Evolutionary conservation across 2,329 filamentous ascomycete genomes (phyloP).

Genomic region (Botrytis fabae): DNA sequence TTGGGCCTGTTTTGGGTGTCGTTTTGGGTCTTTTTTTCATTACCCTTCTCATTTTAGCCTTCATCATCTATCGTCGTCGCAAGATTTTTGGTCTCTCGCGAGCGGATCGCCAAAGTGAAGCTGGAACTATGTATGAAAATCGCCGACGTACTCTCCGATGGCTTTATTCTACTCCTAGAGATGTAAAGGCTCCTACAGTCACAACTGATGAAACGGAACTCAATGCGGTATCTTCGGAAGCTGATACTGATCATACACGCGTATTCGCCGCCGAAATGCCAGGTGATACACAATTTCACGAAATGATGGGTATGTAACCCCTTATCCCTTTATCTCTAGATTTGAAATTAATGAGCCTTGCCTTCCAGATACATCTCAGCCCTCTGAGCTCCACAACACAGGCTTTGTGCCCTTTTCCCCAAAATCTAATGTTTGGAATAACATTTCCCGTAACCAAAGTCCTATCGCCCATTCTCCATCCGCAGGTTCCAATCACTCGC

Average conservation of each 20-base stretch:
- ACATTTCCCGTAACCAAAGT: slow-evolving; percentile 8
- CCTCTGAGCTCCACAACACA: slow-evolving; percentile 31
- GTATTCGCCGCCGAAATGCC: slow-evolving; percentile 32
- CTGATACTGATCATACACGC: slow-evolving; percentile 29
- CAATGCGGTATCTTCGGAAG: slow-evolving; percentile 22
- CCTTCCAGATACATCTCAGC: slow-evolving; percentile 33
- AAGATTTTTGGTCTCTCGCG: slow-evolving; percentile 32
- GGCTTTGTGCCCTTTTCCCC: slow-evolving; percentile 27
- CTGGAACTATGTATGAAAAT: slow-evolving; percentile 33
- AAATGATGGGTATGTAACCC: slow-evolving; percentile 39
- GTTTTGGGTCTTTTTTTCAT: slow-evolving; percentile 59
- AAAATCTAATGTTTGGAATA: slow-evolving; percentile 15
- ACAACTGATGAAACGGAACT: slow-evolving; percentile 36
- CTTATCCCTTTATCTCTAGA: slow-evolving; percentile 4
- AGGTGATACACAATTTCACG: slow-evolving; percentile 37
- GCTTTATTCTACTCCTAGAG: slow-evolving; percentile 32
- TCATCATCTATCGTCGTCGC: slow-evolving; percentile 54
- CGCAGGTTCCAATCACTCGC: slow-evolving; percentile 24
- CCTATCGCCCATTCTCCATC: slow-evolving; percentile 26
- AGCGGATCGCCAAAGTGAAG: slow-evolving; percentile 31
- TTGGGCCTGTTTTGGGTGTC: slow-evolving; percentile 62
- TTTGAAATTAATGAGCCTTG: slow-evolving; percentile 4
- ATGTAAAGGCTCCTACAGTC: slow-evolving; percentile 37
- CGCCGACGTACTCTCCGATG: slow-evolving; percentile 35
- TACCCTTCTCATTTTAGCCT: slow-evolving; percentile 51